Conservation (phyloP, 1,284 basidiomycete genomes). For the Hemileia vastatrix region DNA sequence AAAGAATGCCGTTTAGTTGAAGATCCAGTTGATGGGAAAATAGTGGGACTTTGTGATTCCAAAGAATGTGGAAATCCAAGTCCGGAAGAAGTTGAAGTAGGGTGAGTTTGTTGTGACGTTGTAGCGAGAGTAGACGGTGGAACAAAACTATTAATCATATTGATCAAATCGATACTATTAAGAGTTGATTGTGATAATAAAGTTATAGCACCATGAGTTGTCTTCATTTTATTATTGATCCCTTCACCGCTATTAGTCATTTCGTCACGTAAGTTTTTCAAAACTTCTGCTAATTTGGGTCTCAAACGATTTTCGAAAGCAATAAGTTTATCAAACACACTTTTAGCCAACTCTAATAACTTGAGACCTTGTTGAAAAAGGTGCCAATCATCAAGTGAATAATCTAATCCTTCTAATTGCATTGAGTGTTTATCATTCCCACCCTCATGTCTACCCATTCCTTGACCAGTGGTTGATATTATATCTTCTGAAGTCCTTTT, state of each 20-base stretch:
- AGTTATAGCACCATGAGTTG: constrained; percentile 60
- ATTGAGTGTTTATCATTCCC: constrained; percentile 23
- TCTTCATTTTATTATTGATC: constrained; percentile 52
- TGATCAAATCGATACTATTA: constrained; percentile 65
- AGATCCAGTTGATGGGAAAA: not conserved
- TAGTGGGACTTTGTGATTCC: not conserved
- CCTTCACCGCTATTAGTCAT: constrained; percentile 44
- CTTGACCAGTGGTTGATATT: not conserved
- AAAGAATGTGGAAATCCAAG: not conserved
- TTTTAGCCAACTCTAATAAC: constrained; percentile 64
- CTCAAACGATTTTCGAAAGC: constrained; percentile 59
- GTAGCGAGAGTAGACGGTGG: constrained; percentile 45
- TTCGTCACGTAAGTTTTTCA: constrained; percentile 54
- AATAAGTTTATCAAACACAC: constrained; percentile 57
- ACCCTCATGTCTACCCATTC: constrained; percentile 3
- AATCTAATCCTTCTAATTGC: constrained; percentile 58
- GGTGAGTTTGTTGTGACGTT: constrained; percentile 38
- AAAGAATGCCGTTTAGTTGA: constrained; percentile 22
- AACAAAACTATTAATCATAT: constrained; percentile 52
- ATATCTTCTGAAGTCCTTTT: not conserved
- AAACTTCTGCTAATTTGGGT: constrained; percentile 52
- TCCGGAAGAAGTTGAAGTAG: not conserved
- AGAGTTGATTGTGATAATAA: constrained; percentile 68
- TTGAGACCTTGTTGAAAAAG: constrained; percentile 73
- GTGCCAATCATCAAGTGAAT: constrained; percentile 73